Evolutionary conservation across 495 filamentous ascomycete genomes (phyloP), one percentile per base, ranked within the genome.

Genomic region (Penicillium pulvis): DNA sequence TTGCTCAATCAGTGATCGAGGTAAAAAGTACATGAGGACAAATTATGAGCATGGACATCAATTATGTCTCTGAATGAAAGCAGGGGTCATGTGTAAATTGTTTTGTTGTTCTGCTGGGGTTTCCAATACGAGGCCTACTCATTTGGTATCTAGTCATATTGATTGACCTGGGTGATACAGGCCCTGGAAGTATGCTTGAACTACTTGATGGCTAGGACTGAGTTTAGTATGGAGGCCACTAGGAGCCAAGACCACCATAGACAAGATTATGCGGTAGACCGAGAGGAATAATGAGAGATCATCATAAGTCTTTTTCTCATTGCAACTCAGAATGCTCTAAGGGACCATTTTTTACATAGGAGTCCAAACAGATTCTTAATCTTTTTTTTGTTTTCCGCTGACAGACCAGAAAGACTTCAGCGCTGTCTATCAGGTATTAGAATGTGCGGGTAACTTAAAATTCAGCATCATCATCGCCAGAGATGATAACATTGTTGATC

Each of bases 401-500:
- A 61, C 51, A 56, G 57, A 30, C 45, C 23, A 55, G 39, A n/a
- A 23, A 17, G 54, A 51, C 49, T 48, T 53, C 56, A 51, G 54
- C 55, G 41, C 23, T 51, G 57, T 57, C 53, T 60, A 56, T 50
- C 55, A 51, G 55, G 61, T 53, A 67, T 67, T 61, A 67, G 46
- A 55, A 67, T 58, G 51, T 49, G 51, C 51, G 60, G 48, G 45
- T 56, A 61, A 71, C 79, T 72, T 93, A 98, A 71, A 89, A 98
- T 57, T 98, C 95, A 57, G 94, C 85, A 55, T 98, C 90, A 33
- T 93, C 94, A 56, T 88, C 88, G 20, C 94, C 95, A 36, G 93
- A 85, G 66, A 98, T 89, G 65, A 98, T 98, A 60, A 98, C 95
- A 74, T 97, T 97, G 79, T 89, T 88, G 61, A 88, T 81, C 83